Base-by-base conservation (phyloP, 2,329 filamentous ascomycete species). In the Neonectria magnoliae region DNA sequence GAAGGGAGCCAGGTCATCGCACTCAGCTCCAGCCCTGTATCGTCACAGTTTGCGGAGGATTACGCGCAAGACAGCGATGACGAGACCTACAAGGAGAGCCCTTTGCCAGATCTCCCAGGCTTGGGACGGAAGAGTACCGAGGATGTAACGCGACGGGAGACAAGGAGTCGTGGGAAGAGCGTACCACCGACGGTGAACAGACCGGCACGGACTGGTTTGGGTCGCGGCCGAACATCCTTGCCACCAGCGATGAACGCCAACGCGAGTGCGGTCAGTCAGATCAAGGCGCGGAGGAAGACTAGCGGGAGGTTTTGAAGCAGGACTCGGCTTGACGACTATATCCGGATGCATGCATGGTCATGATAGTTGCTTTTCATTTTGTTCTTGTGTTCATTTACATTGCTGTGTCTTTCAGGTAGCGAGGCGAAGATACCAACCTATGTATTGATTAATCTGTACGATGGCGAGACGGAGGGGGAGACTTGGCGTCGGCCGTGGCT, bases 1-100 rank as follows among this genome's bases (percentile, higher is more conserved):
- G 68, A 71, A n/a, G 76, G 74, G 5, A 78, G 71, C 25, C 76
- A 79, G 62, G 72, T 77, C 33, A 74, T 80, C 25, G 64, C 73
- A 16, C 29, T 80, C 44, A 74, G 71, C 41, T 79, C 77, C 8
- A 76, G 73, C 55, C 67, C 75, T 3, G 44, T 56, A 38, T 68
- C 69, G 20, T 60, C 62, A 29, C 64, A 66, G 18, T 69, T 67
- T 56, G 50, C 48, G 16, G 71, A 72, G 47, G 44, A 71, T 42
- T 71, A 71, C 38, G 68, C 68, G 1, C 61, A 72, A 11, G 64
- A 75, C 27, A 68, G 61, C 27, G 58, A 66, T 16, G 74, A 73
- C 41, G 68, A 62, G 31, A 69, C 72, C n/a, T 70, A 75, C 60
- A 51, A 70, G 55, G 66, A 66, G 20, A 62, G 57, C 20, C 57